Evolutionary conservation across 2,329 filamentous ascomycete genomes (phyloP).

Genomic region (Hymenoscyphus repandus): DNA sequence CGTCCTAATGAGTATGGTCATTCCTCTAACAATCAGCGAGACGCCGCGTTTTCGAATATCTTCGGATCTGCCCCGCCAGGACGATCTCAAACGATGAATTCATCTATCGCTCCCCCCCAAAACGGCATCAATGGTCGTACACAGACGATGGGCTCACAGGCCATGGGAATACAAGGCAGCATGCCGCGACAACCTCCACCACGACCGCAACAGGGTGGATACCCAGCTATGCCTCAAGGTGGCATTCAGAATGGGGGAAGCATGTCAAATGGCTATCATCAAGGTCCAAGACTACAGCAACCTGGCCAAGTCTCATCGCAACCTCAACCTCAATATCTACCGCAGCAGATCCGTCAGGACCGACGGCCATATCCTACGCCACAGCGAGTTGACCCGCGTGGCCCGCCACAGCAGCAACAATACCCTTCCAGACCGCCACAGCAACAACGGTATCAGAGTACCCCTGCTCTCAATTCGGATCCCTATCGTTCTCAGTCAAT

Average conservation of each 20-base stretch:
- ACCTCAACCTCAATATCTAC: slow-evolving; percentile 52
- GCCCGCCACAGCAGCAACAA: slow-evolving; percentile 37
- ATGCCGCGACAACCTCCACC: slow-evolving; percentile 63
- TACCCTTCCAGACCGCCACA: slow-evolving; percentile 37
- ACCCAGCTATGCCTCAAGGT: slow-evolving; percentile 19
- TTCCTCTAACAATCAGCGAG: slow-evolving; percentile 64
- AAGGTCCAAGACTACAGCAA: slow-evolving; percentile 36
- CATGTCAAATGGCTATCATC: slow-evolving; percentile 45
- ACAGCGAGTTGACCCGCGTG: slow-evolving; percentile 36
- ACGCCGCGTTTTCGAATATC: slow-evolving; percentile 94
- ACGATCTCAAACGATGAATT: slow-evolving; percentile 93
- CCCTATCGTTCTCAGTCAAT: slow-evolving; percentile 90
- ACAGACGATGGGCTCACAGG: slow-evolving; percentile 59
- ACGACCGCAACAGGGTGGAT: slow-evolving; percentile 40
- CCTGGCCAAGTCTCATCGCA: slow-evolving; percentile 35
- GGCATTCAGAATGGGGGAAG: slow-evolving; percentile 28
- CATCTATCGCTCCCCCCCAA: slow-evolving; percentile 56
- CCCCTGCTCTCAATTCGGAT: slow-evolving; percentile 72
- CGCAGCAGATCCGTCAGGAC: slow-evolving; percentile 56
- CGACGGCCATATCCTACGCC: slow-evolving; percentile 68
- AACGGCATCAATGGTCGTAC: slow-evolving; percentile 58
- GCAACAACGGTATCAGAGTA: slow-evolving; percentile 54
- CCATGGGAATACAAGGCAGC: slow-evolving; percentile 37
- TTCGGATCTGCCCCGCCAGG: slow-evolving; percentile 86
- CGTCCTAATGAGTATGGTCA: slow-evolving; percentile 35